Percentiles rank a stretch among this genome's conserved stretches.
Conservation (phyloP, 192 early-diverging fungal genomes). For the Paraglomus brasilianum region DNA sequence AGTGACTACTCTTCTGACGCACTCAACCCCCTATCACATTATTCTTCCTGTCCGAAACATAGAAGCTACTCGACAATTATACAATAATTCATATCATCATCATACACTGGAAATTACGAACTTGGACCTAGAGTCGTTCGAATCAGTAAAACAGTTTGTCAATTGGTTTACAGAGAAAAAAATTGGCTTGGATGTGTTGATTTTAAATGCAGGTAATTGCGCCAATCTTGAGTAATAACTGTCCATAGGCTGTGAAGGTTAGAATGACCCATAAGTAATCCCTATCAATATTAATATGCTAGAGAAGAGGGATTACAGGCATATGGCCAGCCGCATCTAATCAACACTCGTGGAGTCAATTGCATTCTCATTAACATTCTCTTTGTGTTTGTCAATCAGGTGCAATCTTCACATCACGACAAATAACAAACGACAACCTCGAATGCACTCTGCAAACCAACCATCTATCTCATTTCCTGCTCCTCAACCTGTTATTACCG, state of each 20-base stretch:
- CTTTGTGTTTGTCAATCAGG: slow-evolving; percentile 34
- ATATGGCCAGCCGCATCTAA: too few relatives aligned
- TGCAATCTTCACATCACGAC: slow-evolving; percentile 28
- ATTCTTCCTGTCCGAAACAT: slow-evolving; percentile 21
- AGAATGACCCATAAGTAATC: too few relatives aligned
- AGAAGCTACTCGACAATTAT: neutral
- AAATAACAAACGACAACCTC: slow-evolving; percentile 36
- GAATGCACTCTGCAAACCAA: slow-evolving; percentile 42
- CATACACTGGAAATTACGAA: slow-evolving; percentile 17
- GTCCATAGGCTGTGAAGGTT: neutral
- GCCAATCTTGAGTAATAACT: too few relatives aligned
- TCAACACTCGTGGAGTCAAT: neutral
- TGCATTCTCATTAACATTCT: slow-evolving; percentile 33
- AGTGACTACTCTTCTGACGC: slow-evolving; percentile 4
- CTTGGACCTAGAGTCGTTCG: slow-evolving; percentile 39
- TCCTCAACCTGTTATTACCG: slow-evolving; percentile 33
- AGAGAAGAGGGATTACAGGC: too few relatives aligned
- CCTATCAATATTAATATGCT: neutral
- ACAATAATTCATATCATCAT: neutral
- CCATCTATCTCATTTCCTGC: slow-evolving; percentile 40
- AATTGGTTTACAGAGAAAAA: slow-evolving; percentile 1
- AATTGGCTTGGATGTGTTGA: slow-evolving; percentile 3
- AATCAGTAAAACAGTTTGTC: slow-evolving; percentile 37
- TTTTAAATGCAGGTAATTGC: slow-evolving; percentile 20
- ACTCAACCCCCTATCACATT: slow-evolving; percentile 22